Evolutionary conservation across 768 basidiomycete genomes (phyloP).

Genomic region (Trametes elegans): DNA sequence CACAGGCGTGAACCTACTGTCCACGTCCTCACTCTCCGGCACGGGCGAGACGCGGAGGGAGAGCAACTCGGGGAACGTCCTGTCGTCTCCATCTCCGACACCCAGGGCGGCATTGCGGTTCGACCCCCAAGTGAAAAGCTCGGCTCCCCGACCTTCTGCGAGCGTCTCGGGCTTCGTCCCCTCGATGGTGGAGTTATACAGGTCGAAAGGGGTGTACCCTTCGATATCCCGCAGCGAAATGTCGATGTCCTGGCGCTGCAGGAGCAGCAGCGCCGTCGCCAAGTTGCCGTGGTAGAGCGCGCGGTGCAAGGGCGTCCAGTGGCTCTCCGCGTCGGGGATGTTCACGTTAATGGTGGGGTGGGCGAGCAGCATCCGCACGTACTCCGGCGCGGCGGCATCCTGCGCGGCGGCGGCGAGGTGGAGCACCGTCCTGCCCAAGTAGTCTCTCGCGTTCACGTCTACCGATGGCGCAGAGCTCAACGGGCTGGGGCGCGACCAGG

Average conservation of each 20-base stretch:
- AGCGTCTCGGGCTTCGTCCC: conserved; percentile 58
- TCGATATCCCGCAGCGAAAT: conserved; percentile 74
- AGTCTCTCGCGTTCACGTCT: conserved; percentile 74
- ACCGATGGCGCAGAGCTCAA: conserved; percentile 27
- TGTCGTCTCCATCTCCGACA: conserved; percentile 74
- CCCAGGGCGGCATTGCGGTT: conserved; percentile 89
- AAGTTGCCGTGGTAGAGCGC: conserved; percentile 81
- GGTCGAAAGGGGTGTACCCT: conserved; percentile 87
- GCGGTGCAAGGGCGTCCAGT: conserved; percentile 90
- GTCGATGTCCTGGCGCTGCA: conserved; percentile 76
- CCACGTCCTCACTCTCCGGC: conserved; percentile 27
- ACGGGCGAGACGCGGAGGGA: conserved; percentile 14
- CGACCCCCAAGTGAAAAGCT: conserved; percentile 85
- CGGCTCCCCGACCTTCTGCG: conserved; percentile 35
- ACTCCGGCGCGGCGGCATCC: conserved; percentile 68
- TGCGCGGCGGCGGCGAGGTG: conserved; percentile 74
- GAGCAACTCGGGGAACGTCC: conserved; percentile 62
- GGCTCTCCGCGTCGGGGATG: conserved; percentile 74
- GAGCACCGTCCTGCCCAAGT: conserved; percentile 72
- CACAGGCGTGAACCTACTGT: conserved; percentile 59
- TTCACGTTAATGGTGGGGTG: conserved; percentile 81
- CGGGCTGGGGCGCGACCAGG: conserved; percentile 51
- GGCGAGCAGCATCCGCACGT: conserved; percentile 69
- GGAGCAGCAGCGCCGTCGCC: conserved; percentile 67
- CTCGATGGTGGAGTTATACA: conserved; percentile 87